phyloP scores from a whole-genome alignment of 257 asterid genomes.

The Nicotiana obtusifolia region DNA sequence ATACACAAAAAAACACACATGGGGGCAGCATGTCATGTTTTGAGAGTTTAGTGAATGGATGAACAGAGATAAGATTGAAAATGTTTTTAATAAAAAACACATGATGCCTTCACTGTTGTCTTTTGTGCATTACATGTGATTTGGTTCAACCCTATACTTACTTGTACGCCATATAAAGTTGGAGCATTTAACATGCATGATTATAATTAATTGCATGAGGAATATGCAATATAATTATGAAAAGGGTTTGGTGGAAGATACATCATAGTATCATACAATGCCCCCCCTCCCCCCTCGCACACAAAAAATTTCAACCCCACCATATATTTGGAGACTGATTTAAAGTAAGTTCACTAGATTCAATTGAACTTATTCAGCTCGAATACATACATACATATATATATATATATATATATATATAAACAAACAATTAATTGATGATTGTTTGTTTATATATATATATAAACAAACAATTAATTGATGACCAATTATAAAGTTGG shows the following conservation, averaged over 20 bases:
- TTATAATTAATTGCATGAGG: neutral
- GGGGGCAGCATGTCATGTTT: neutral
- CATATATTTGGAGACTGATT: too few species aligned
- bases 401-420: too few species aligned
- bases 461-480: too few species aligned
- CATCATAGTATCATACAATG: too few species aligned
- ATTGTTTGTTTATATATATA: too few species aligned
- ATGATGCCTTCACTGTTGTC: neutral
- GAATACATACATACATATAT: too few species aligned
- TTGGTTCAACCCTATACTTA: neutral
- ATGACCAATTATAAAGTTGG: too few species aligned
- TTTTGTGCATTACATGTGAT: neutral
- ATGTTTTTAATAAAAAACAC: neutral
- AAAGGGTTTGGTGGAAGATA: neutral
- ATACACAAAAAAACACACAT: neutral
- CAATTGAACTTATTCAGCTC: too few species aligned
- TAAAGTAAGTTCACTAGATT: too few species aligned
- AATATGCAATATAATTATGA: neutral
- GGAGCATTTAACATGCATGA: neutral
- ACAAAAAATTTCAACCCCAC: too few species aligned
- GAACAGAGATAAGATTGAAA: neutral
- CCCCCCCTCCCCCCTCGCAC: too few species aligned
- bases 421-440: too few species aligned
- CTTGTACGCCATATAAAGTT: neutral
- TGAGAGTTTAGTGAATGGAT: neutral